These are phyloP conservation scores for Cyanodermella asteris DNA, from an alignment of 2,329 filamentous ascomycete species.

Conservation along the genomic window DNA sequence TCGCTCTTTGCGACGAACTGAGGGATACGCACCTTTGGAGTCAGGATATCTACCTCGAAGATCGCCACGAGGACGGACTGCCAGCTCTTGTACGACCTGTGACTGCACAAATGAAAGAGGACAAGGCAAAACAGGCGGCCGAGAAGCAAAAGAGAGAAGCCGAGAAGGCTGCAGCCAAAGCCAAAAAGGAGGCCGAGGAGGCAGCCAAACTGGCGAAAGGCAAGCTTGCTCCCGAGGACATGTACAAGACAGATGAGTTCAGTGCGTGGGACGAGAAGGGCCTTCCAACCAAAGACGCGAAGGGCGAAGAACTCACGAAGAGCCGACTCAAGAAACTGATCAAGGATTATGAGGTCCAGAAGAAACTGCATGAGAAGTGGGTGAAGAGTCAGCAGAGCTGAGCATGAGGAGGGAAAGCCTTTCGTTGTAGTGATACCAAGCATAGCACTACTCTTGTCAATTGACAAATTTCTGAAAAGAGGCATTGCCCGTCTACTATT, in stretches of 20 bases:
- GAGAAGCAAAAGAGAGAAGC: slow-evolving; percentile 26
- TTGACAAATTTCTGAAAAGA: too few species aligned
- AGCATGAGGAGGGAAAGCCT: neutral
- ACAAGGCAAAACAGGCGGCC: slow-evolving; percentile 31
- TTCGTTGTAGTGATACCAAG: too few species aligned
- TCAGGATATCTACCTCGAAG: slow-evolving; percentile 71
- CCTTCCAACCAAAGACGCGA: slow-evolving; percentile 52
- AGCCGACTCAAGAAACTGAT: slow-evolving; percentile 56
- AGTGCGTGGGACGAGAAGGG: slow-evolving; percentile 67
- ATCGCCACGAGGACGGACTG: slow-evolving; percentile 37
- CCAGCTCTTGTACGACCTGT: slow-evolving; percentile 53
- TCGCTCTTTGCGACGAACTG: slow-evolving; percentile 56
- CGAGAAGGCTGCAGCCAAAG: slow-evolving; percentile 33
- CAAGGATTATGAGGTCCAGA: slow-evolving; percentile 82
- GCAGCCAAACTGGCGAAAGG: slow-evolving; percentile 30
- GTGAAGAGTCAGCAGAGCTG: slow-evolving; percentile 10
- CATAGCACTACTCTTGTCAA: too few species aligned
- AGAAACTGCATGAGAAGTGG: slow-evolving; percentile 57
- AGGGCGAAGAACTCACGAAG: slow-evolving; percentile 64
- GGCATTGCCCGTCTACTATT: too few species aligned
- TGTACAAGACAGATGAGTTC: slow-evolving; percentile 41
- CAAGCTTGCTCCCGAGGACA: slow-evolving; percentile 32
- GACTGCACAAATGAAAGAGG: slow-evolving; percentile 32
- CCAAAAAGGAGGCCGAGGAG: slow-evolving; percentile 34
- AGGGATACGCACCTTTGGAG: slow-evolving; percentile 65